phyloP scores from a whole-genome alignment of 352 stramenopile genomes.

The Phytophthora tubulina region DNA sequence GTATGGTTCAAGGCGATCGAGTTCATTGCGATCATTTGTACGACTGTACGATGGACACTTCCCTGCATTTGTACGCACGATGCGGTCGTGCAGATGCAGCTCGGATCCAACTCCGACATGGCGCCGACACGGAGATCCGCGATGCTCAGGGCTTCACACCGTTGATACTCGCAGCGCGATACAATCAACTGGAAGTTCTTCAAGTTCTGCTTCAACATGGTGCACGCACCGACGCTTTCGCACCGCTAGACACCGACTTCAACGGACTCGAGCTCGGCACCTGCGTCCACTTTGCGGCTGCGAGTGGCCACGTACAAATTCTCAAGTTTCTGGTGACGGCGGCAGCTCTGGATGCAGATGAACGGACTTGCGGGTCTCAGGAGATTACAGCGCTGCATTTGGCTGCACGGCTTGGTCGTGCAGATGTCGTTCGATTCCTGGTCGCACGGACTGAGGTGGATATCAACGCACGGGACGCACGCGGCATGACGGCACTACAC shows the following conservation, averaged over 20 bases:
- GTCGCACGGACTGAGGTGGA: constrained; percentile 36
- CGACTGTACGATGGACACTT: constrained; percentile 42
- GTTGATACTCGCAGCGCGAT: constrained; percentile 40
- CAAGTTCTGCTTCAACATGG: constrained; percentile 48
- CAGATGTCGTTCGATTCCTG: constrained; percentile 41
- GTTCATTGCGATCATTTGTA: constrained; percentile 2
- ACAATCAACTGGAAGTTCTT: constrained; percentile 46
- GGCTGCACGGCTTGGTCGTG: constrained; percentile 41
- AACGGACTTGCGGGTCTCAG: constrained; percentile 18
- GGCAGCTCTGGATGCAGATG: constrained; percentile 33
- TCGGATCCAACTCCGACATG: constrained; percentile 40
- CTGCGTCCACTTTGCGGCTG: constrained; percentile 34
- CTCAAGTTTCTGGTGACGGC: constrained; percentile 44
- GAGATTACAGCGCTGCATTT: constrained; percentile 46
- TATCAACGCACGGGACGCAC: constrained; percentile 32
- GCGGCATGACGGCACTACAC: constrained; percentile 56
- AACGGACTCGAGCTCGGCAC: constrained; percentile 22
- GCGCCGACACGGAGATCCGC: constrained; percentile 41
- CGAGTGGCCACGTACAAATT: constrained; percentile 33
- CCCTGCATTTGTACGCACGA: constrained; percentile 50
- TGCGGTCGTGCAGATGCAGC: constrained; percentile 40
- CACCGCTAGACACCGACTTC: constrained; percentile 19
- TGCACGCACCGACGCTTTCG: constrained; percentile 30
- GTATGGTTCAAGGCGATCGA: constrained; percentile 7
- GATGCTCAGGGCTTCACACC: constrained; percentile 44